Base-by-base conservation (phyloP, 2,329 filamentous ascomycete genomes). In the Trichoderma endophyticum region DNA sequence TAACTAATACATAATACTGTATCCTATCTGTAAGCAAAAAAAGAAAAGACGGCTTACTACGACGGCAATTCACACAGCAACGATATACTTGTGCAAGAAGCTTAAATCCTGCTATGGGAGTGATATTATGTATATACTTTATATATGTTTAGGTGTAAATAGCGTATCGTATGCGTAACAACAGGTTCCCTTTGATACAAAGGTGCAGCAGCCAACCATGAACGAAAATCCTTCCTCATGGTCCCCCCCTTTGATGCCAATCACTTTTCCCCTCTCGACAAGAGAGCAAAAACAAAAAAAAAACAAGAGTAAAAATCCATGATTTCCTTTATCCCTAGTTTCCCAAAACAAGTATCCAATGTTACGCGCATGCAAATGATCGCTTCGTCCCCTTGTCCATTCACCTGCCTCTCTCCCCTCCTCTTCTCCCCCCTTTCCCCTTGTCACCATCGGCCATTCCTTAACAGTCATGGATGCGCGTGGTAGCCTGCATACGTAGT, bases 401-500 rank as follows among this genome's bases (percentile, higher is more conserved):
- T 51, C 54, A 24, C 54, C 54, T 36, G 15, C 30, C 6, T 21
- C 4, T 18, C 36, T 15, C 36, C 30, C n/a, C 28, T 21, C 24
- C 32, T 15, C 30, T 39, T 26, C 43, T 26, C 26, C 32, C 48
- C 63, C 48, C 63, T 18, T 48, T 48, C 64, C 64, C 32, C 34
- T 39, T 24, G 34, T 48, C 65, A 34, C 36, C 12, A 7, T 60
- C 26, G 18, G 54, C 24, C 32, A 54, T 51, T n/a, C n/a, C 32
- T 26, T 21, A 34, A 28, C 9, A 57, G 68, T 26, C 59, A 48
- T 57, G 54, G 43, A 30, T 48, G 57, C 48, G 63, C 43, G 57
- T 63, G 24, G 39, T 70, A n/a, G 24, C 43, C 56, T 54, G 61
- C 68, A 67, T 73, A 62, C 71, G 71, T 54, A 71, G 28, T 75